Conservation (phyloP, 2,329 filamentous ascomycete genomes). For the Colletotrichum endophyticum region DNA sequence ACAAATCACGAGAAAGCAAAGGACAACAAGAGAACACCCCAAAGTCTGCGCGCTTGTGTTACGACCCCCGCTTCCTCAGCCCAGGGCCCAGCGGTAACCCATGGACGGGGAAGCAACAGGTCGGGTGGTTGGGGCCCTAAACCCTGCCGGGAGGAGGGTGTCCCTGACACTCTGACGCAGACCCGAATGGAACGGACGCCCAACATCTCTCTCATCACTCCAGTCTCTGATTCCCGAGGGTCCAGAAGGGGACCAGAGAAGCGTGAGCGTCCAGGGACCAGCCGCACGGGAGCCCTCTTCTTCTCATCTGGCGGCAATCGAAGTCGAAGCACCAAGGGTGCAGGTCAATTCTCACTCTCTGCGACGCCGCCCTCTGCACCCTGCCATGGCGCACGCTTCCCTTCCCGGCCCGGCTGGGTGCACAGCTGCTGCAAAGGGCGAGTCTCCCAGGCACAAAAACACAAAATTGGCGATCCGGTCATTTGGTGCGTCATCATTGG, state of each 20-base stretch:
- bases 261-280: not conserved
- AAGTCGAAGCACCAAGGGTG: not conserved
- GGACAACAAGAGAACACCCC: not conserved
- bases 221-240: not conserved
- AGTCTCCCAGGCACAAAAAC: constrained; percentile 6
- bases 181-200: not conserved
- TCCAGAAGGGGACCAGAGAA: not conserved
- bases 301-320: not conserved
- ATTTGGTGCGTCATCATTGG: constrained; percentile 10
- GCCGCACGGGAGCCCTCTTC: not conserved
- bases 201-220: not conserved
- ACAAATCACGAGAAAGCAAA: not conserved
- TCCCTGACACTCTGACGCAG: constrained; percentile 1
- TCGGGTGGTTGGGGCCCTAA: constrained; percentile 3
- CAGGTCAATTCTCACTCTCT: not conserved
- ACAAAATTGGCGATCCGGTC: not conserved
- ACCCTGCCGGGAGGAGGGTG: constrained; percentile 1
- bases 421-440: not conserved
- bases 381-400: not conserved
- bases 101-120: not conserved
- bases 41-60: not conserved
- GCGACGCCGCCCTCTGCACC: not conserved
- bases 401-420: not conserved
- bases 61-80: not conserved
- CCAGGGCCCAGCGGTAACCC: not conserved